Percentiles rank a stretch among this genome's conserved stretches.
These are phyloP conservation scores for Calocybe cyanea DNA, from an alignment of 768 basidiomycete species.

Conservation along the genomic window DNA sequence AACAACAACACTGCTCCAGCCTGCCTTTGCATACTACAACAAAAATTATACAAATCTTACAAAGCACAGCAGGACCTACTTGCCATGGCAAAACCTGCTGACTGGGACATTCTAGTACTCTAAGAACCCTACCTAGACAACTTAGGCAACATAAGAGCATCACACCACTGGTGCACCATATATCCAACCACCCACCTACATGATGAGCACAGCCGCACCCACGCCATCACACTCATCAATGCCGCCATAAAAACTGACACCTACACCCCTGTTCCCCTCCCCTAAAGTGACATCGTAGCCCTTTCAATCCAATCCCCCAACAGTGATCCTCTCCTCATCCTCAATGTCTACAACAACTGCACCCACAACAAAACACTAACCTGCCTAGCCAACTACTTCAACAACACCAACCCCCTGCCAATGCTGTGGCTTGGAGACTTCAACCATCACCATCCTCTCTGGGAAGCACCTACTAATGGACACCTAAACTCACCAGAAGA, in stretches of 20 bases:
- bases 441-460: constrained; percentile 4
- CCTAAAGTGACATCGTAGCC: neutral
- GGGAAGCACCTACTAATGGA: neutral
- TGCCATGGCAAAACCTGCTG: constrained; percentile 1
- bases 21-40: constrained; percentile 20
- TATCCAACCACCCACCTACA: constrained; percentile 3
- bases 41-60: constrained; percentile 24
- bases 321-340: neutral
- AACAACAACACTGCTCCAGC: neutral
- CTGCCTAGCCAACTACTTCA: neutral
- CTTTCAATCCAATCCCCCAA: neutral
- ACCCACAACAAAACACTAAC: constrained; percentile 7
- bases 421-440: constrained; percentile 1
- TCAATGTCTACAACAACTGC: constrained; percentile 8
- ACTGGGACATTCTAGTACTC: constrained; percentile 23
- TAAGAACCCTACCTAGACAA: constrained; percentile 29
- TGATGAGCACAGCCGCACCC: neutral
- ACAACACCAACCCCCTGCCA: neutral
- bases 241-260: constrained; percentile 1
- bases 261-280: neutral
- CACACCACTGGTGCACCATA: constrained; percentile 1
- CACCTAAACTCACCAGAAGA: constrained; percentile 4
- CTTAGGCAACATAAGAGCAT: constrained; percentile 13
- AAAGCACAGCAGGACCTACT: constrained; percentile 16
- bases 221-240: constrained; percentile 6